These are phyloP conservation scores for Cladosporium oxysporum DNA, from an alignment of 2,329 filamentous ascomycete species.

Conservation along the genomic window DNA sequence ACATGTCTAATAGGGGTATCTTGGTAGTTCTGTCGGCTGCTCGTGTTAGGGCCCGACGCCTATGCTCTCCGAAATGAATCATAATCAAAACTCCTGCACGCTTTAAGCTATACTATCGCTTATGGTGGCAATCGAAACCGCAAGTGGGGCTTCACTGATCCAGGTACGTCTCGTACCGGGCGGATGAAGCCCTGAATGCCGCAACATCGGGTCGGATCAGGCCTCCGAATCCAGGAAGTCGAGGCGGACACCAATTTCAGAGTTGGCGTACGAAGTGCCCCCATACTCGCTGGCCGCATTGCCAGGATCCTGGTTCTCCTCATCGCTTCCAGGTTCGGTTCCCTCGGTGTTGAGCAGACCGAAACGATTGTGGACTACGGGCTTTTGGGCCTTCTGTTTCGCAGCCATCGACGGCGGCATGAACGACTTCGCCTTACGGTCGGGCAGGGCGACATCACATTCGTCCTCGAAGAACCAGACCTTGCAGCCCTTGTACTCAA, in stretches of 20 bases:
- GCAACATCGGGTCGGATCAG: background rate
- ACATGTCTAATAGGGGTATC: slow-evolving; percentile 13
- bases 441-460: slow-evolving; percentile 61
- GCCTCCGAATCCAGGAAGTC: slow-evolving; percentile 9
- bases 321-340: slow-evolving; percentile 9
- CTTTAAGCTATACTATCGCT: background rate
- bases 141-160: background rate
- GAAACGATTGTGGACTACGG: slow-evolving; percentile 61
- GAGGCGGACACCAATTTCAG: slow-evolving; percentile 2
- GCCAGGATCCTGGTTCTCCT: slow-evolving; percentile 13
- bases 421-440: slow-evolving; percentile 32
- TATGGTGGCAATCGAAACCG: background rate
- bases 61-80: background rate
- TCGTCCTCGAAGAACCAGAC: slow-evolving; percentile 75
- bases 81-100: background rate
- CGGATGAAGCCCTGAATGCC: background rate
- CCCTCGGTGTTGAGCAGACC: slow-evolving; percentile 43
- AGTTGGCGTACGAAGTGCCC: background rate
- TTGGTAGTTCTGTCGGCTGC: background rate
- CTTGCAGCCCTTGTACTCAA: slow-evolving; percentile 67
- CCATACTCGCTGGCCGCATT: background rate
- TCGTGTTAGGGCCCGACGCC: background rate
- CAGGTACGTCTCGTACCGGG: background rate
- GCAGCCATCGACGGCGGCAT: slow-evolving; percentile 32
- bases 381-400: slow-evolving; percentile 41